phyloP scores from a whole-genome alignment of 2,329 filamentous ascomycete species.

The Colletotrichum chlorophyti region DNA sequence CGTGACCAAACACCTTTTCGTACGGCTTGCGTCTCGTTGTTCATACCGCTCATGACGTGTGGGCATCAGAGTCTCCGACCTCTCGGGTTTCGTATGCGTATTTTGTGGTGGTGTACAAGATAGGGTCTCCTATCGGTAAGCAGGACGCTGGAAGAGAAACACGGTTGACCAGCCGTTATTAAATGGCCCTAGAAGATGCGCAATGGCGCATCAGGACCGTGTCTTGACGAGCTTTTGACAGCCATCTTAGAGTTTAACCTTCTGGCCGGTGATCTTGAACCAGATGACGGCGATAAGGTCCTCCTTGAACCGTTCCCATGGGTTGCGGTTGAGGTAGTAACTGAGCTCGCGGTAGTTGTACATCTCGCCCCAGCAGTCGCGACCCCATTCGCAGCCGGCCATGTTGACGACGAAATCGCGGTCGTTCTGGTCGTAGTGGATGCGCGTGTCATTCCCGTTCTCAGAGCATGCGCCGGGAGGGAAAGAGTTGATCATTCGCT shows the following conservation, averaged over 20 bases:
- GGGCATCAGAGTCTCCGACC: slow-evolving; percentile 12
- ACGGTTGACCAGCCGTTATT: slow-evolving; percentile 28
- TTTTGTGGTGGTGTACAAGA: slow-evolving; percentile 27
- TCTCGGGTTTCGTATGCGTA: slow-evolving; percentile 9
- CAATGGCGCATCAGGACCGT: slow-evolving; percentile 13
- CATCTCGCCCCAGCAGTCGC: slow-evolving; percentile 98
- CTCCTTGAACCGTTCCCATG: slow-evolving; percentile 80
- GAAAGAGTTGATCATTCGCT: slow-evolving; percentile 94
- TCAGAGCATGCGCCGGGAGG: slow-evolving; percentile 88
- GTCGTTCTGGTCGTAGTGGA: slow-evolving; percentile 87
- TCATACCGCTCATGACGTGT: slow-evolving; percentile 19
- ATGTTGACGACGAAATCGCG: slow-evolving; percentile 97
- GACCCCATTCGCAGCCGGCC: slow-evolving; percentile 96
- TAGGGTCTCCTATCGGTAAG: slow-evolving; percentile 14
- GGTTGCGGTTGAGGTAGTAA: slow-evolving; percentile 84
- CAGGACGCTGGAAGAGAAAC: slow-evolving; percentile 24
- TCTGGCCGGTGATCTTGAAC: slow-evolving; percentile 68
- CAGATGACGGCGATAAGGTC: slow-evolving; percentile 66
- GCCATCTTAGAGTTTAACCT: slow-evolving; percentile 58
- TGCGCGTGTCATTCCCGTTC: slow-evolving; percentile 73
- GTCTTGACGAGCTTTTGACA: not conserved
- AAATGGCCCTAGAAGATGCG: slow-evolving; percentile 15
- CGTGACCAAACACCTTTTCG: not conserved
- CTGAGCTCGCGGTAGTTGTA: slow-evolving; percentile 92
- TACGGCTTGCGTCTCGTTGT: slow-evolving; percentile 7